phyloP scores from a whole-genome alignment of 352 stramenopile genomes.

The Phytophthora melonis region DNA sequence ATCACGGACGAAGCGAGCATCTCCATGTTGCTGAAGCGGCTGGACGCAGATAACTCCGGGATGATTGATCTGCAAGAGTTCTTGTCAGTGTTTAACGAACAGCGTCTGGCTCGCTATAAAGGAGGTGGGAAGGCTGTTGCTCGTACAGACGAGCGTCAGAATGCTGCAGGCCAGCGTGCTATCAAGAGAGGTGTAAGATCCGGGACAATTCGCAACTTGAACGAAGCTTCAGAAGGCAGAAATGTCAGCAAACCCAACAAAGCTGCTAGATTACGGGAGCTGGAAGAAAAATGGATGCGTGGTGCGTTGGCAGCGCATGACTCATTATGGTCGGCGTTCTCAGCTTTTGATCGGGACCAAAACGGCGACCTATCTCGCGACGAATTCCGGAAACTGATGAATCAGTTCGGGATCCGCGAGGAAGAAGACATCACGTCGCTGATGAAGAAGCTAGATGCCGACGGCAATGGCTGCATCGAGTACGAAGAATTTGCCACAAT shows the following conservation, averaged over 20 bases:
- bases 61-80: constrained; percentile 66
- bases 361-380: constrained; percentile 53
- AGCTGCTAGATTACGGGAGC: constrained; percentile 35
- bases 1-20: constrained; percentile 62
- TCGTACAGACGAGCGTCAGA: background rate
- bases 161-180: constrained; percentile 1
- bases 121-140: constrained; percentile 17
- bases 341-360: constrained; percentile 52
- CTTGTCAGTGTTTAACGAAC: constrained; percentile 57
- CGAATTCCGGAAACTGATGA: constrained; percentile 61
- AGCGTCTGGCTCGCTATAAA: constrained; percentile 39
- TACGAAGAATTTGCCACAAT: constrained; percentile 74
- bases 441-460: constrained; percentile 56
- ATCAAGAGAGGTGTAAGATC: background rate
- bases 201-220: background rate
- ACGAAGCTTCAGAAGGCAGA: background rate
- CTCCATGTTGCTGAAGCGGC: constrained; percentile 49
- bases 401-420: constrained; percentile 54
- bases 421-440: constrained; percentile 54
- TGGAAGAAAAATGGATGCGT: constrained; percentile 66
- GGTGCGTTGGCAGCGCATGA: constrained; percentile 41
- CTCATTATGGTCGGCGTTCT: constrained; percentile 51
- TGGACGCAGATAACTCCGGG: constrained; percentile 62
- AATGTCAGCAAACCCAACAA: constrained; percentile 15
- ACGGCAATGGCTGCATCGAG: constrained; percentile 57